A percentile compares a stretch with the other conserved stretches of the same genome.
phyloP scores from a whole-genome alignment of 352 stramenopile species.

The Phytopythium sindhum region DNA sequence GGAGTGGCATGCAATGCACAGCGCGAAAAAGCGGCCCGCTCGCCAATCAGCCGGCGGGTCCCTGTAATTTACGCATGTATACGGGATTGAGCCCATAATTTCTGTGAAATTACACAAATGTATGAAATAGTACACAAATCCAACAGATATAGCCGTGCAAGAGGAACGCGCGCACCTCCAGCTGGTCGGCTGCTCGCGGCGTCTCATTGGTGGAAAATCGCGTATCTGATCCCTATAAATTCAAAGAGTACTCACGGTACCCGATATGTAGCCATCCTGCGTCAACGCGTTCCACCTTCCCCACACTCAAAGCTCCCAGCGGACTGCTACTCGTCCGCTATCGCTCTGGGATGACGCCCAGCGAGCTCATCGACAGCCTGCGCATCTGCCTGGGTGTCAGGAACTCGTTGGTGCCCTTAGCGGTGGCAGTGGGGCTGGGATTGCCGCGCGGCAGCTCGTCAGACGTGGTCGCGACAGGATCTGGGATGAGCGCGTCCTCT shows the following conservation, averaged over 20 bases:
- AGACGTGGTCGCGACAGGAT: background rate
- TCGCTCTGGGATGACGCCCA: constrained; percentile 7
- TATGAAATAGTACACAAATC: background rate
- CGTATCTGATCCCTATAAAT: background rate
- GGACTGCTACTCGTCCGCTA: background rate
- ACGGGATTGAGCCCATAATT: background rate
- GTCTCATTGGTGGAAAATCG: background rate
- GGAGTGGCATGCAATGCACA: too few species aligned
- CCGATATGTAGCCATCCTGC: background rate
- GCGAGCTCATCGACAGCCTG: constrained; percentile 4
- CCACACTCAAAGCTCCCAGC: background rate
- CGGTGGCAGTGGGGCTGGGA: background rate
- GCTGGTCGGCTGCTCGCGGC: background rate
- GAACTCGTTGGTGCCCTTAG: background rate
- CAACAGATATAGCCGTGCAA: background rate
- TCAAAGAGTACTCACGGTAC: background rate
- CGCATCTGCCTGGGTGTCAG: constrained; percentile 1
- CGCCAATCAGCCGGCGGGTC: background rate
- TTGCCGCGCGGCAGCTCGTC: background rate
- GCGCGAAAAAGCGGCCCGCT: constrained; percentile 1
- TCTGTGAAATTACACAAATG: background rate
- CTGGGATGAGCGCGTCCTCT: background rate
- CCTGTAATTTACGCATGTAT: background rate
- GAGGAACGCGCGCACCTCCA: background rate
- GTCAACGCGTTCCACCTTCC: background rate